Evolutionary conservation across 1,284 basidiomycete genomes (phyloP).

Genomic region (Lentinula novae-zelandiae): DNA sequence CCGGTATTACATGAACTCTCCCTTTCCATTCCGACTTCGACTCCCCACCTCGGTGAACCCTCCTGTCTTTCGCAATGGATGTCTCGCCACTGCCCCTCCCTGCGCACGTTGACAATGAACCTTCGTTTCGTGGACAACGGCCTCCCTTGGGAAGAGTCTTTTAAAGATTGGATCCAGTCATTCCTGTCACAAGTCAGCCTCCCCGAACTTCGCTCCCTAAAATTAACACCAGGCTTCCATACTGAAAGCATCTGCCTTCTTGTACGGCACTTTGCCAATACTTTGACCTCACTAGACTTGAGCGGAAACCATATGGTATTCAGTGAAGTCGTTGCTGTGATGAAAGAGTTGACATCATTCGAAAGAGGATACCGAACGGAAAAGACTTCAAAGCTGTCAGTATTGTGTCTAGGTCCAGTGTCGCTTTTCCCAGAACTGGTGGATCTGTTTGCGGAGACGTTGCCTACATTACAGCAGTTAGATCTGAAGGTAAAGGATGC

Average conservation of each 20-base stretch:
- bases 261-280: not conserved
- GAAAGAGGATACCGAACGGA: too few relatives aligned
- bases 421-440: slow-evolving; percentile 7
- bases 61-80: slow-evolving; percentile 1
- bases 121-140: not conserved
- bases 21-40: slow-evolving; percentile 2
- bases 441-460: slow-evolving; percentile 7
- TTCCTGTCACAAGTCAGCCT: too few relatives aligned
- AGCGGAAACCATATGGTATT: slow-evolving; percentile 6
- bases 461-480: slow-evolving; percentile 4
- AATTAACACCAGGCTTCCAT: not conserved
- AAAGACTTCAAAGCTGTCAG: too few relatives aligned
- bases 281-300: slow-evolving; percentile 1
- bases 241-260: not conserved
- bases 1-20: not conserved
- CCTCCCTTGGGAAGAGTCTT: not conserved
- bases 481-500: slow-evolving; percentile 2
- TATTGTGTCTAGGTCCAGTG: too few relatives aligned
- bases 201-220: too few relatives aligned
- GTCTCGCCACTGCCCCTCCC: not conserved
- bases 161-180: not conserved
- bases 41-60: slow-evolving; percentile 8
- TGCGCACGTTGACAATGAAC: not conserved
- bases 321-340: too few relatives aligned
- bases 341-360: too few relatives aligned